These are phyloP conservation scores for Nothophoma quercina DNA, from an alignment of 2,329 filamentous ascomycete species.

Conservation along the genomic window DNA sequence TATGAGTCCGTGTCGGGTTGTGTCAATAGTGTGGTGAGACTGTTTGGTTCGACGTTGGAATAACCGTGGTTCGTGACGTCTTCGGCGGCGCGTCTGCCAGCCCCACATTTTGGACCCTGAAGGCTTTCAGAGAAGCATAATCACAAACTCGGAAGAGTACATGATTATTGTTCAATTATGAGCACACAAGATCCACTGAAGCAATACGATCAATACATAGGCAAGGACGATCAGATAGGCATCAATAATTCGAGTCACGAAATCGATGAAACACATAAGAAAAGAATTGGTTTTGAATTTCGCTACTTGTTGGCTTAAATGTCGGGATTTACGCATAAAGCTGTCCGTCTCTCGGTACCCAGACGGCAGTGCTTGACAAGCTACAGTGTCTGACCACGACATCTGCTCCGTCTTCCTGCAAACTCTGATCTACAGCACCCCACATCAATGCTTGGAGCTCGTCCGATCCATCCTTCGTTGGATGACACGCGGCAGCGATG, in stretches of 20 bases:
- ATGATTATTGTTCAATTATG: too few relatives aligned
- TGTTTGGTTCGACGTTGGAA: conserved; percentile 1
- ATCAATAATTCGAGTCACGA: too few relatives aligned
- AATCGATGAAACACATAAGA: too few relatives aligned
- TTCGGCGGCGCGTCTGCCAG: neutral
- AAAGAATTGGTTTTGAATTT: too few relatives aligned
- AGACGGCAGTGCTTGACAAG: neutral
- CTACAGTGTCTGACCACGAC: neutral
- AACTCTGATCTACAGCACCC: neutral
- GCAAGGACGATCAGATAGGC: too few relatives aligned
- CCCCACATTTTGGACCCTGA: conserved; percentile 1
- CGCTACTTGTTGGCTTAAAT: too few relatives aligned
- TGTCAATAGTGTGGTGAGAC: neutral
- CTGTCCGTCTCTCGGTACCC: neutral
- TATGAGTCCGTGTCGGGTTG: neutral
- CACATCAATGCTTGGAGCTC: neutral
- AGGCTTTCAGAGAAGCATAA: too few relatives aligned
- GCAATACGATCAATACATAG: too few relatives aligned
- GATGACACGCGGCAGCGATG: conserved; percentile 2
- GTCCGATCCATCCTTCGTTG: neutral
- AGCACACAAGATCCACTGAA: too few relatives aligned
- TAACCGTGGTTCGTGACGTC: conserved; percentile 14
- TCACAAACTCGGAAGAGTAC: too few relatives aligned
- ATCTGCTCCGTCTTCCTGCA: neutral
- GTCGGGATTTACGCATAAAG: neutral